Evolutionary conservation across 768 basidiomycete species (phyloP).

Genomic region (Crassisporium funariophilum): DNA sequence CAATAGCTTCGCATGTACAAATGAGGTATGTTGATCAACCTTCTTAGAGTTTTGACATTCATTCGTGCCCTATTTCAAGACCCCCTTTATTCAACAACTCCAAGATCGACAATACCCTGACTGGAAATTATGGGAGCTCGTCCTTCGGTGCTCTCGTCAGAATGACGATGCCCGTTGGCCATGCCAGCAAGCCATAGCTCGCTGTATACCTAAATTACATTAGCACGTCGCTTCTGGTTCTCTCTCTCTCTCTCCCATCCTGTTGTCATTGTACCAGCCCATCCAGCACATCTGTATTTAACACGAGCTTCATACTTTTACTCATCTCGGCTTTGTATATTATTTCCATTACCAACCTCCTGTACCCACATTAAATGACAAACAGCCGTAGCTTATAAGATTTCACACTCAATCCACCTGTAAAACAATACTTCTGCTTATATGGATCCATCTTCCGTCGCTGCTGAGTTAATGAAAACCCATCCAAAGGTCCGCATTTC

Average conservation of each 20-base stretch:
- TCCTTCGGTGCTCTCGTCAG: conserved; percentile 6
- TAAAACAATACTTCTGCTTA: too few species aligned
- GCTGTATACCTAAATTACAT: neutral
- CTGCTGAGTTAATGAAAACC: conserved; percentile 60
- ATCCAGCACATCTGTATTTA: too few species aligned
- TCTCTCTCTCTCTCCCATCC: too few species aligned
- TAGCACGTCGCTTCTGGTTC: too few species aligned
- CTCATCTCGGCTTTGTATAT: too few species aligned
- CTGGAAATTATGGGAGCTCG: conserved; percentile 15
- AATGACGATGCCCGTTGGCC: conserved; percentile 8
- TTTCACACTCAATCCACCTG: too few species aligned
- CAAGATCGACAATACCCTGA: conserved; percentile 1
- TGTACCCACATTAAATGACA: too few species aligned
- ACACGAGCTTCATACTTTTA: too few species aligned
- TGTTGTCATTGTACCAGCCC: too few species aligned
- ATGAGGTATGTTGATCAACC: conserved; percentile 10
- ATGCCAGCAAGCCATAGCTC: conserved; percentile 6
- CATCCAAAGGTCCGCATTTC: conserved; percentile 64
- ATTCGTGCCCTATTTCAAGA: neutral
- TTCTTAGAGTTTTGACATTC: neutral
- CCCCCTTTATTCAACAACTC: conserved; percentile 4
- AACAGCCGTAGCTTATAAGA: too few species aligned
- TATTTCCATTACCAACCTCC: too few species aligned
- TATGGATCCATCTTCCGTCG: too few species aligned
- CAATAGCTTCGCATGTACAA: conserved; percentile 4